phyloP scores from a whole-genome alignment of 495 filamentous ascomycete species.

The Delitschia confertaspora region DNA sequence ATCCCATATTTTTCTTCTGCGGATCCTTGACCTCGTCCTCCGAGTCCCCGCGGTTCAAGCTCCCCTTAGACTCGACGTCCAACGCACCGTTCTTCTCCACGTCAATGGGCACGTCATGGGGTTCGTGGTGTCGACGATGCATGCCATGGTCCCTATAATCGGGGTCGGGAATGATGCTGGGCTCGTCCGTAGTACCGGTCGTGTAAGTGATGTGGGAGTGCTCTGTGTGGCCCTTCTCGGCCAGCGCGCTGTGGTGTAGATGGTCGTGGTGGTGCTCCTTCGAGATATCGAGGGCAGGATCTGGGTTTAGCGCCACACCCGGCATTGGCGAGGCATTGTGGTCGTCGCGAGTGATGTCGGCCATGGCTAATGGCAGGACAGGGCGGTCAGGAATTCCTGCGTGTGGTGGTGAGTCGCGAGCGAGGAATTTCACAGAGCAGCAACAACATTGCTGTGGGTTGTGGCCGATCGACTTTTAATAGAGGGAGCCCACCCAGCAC shows the following conservation, averaged over 20 bases:
- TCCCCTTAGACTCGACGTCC: slow-evolving; percentile 36
- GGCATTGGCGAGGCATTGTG: slow-evolving; percentile 32
- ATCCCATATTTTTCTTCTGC: slow-evolving; percentile 27
- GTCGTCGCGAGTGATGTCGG: slow-evolving; percentile 22
- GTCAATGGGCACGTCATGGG: slow-evolving; percentile 26
- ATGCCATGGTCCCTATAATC: slow-evolving; percentile 36
- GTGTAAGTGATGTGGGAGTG: slow-evolving; percentile 43
- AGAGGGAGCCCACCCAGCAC: too few species aligned
- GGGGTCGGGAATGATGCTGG: slow-evolving; percentile 39
- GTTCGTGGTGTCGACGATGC: slow-evolving; percentile 32
- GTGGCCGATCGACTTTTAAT: too few species aligned
- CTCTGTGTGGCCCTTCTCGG: slow-evolving; percentile 37
- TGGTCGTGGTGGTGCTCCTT: slow-evolving; percentile 46
- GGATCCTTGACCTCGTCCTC: slow-evolving; percentile 23
- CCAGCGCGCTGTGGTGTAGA: slow-evolving; percentile 41
- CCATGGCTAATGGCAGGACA: slow-evolving; percentile 16
- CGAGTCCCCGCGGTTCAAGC: slow-evolving; percentile 26
- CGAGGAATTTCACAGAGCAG: too few species aligned
- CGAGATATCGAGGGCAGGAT: slow-evolving; percentile 38
- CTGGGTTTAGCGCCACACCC: slow-evolving; percentile 30
- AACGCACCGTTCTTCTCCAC: slow-evolving; percentile 26
- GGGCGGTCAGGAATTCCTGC: too few species aligned
- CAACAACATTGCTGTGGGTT: too few species aligned
- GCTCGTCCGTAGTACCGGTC: slow-evolving; percentile 38
- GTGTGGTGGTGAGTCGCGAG: too few species aligned